Evolutionary conservation across 129 eudicot species (phyloP), one percentile per base, ranked within the genome.

Genomic region (Chrysanthemum seticuspe): DNA sequence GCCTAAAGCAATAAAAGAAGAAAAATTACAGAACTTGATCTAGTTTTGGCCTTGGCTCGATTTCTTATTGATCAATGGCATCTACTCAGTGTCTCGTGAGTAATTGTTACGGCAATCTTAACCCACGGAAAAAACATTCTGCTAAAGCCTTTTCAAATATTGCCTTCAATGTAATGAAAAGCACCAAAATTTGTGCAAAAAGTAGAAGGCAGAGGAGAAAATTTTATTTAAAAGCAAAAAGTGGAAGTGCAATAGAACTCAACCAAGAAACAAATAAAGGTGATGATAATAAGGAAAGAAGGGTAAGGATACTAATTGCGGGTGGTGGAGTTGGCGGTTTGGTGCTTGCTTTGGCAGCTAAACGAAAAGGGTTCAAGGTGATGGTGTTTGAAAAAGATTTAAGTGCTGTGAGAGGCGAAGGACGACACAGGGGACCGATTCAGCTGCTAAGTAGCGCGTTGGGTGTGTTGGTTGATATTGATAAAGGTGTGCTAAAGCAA

Each of bases 281-380:
- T 14, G 67, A 55, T 40, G 6, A 36, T 0, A 25, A 66, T 40
- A 54, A 57, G 70, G 69, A 70, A 40, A 40, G 40, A 21, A 76
- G 31, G 15, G 71, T 82, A 23, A 63, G 77, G 36, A 77, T 82
- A 25, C 64, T 82, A 61, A 78, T 82, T 14, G 86, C 86, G 0
- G 86, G 83, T 27, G 86, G 86, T n/a, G 86, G 83, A 34, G 18
- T 82, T 62, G 83, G 82, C 31, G 86, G 86, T 16, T 64, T 82
- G 6, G 82, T 82, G 58, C 52, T 82, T 15, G 86, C 86, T 49
- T 44, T 82, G 4, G 86, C 76, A 6, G 83, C 86, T 6, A 82
- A 73, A 57, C 68, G 59, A 29, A 73, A 69, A 55, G 86, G 82
- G 49, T 82, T 72, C 36, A 76, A 72, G 13, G 86, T 82, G 10